Conservation (phyloP, 352 stramenopile species). For the Globisporangium orthogonon region DNA sequence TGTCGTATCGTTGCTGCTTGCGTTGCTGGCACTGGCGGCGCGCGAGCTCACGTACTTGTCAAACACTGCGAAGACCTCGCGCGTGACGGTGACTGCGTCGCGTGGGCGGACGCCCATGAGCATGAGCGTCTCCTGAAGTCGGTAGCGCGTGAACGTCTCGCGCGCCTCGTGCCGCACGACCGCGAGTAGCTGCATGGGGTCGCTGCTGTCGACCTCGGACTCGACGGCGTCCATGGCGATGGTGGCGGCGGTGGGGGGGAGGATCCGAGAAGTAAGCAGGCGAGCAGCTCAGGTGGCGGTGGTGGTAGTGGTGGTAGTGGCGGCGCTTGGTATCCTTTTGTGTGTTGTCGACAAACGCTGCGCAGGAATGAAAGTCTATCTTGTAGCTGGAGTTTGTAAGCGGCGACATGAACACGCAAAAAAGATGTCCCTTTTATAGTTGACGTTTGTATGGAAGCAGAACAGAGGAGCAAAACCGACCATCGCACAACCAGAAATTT, state of each 20-base stretch:
- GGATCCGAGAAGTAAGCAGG: too few relatives aligned
- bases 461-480: too few relatives aligned
- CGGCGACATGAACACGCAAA: neutral
- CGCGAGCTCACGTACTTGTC: constrained; percentile 38
- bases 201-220: constrained; percentile 41
- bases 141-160: constrained; percentile 78
- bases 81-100: constrained; percentile 66
- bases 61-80: constrained; percentile 59
- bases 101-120: constrained; percentile 81
- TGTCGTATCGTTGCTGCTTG: neutral
- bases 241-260: neutral
- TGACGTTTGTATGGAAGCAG: neutral
- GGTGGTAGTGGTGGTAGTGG: too few relatives aligned
- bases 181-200: constrained; percentile 78
- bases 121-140: constrained; percentile 83
- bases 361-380: neutral
- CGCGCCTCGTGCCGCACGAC: constrained; percentile 39
- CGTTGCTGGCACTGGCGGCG: neutral
- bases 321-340: neutral
- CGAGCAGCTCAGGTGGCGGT: too few relatives aligned
- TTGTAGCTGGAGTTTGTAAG: neutral
- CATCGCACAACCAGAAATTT: too few relatives aligned
- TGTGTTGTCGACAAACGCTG: neutral
- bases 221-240: constrained; percentile 45
- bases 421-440: neutral